Conservation (phyloP, 805 yeast species). For the Candida chauliodis region DNA sequence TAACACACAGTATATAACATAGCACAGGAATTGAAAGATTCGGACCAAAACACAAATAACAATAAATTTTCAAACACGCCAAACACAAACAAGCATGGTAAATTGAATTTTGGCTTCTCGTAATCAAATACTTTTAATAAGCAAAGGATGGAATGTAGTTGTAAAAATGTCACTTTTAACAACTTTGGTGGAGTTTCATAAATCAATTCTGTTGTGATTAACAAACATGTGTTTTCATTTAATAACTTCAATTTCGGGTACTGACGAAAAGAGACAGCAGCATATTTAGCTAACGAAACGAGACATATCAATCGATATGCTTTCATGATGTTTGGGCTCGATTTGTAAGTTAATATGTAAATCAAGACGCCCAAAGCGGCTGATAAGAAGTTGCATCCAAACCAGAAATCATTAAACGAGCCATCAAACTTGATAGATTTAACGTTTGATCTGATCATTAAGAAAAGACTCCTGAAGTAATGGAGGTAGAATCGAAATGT, state of each 20-base stretch:
- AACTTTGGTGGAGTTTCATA: constrained; percentile 4
- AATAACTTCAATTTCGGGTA: background rate
- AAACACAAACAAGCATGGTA: constrained; percentile 4
- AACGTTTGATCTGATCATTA: background rate
- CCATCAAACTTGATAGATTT: constrained; percentile 4
- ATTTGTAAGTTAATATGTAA: background rate
- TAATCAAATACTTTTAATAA: constrained; percentile 2
- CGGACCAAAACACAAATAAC: constrained; percentile 7
- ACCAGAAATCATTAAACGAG: constrained; percentile 6
- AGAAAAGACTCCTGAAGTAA: background rate
- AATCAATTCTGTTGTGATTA: constrained; percentile 5
- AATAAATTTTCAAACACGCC: constrained; percentile 7
- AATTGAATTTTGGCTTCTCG: constrained; percentile 1
- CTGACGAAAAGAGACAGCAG: background rate
- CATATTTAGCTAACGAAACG: background rate
- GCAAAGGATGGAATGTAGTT: constrained; percentile 5
- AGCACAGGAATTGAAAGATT: constrained; percentile 2
- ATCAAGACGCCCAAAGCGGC: constrained; percentile 3
- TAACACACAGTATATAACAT: constrained; percentile 7
- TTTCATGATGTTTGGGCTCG: background rate
- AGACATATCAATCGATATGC: constrained; percentile 3
- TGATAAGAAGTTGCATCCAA: constrained; percentile 6
- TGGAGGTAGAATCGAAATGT: constrained; percentile 6
- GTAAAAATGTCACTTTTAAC: constrained; percentile 1
- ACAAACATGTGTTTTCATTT: constrained; percentile 8